phyloP scores from a whole-genome alignment of 768 basidiomycete species.

The Xerocomellus amylosporus region DNA sequence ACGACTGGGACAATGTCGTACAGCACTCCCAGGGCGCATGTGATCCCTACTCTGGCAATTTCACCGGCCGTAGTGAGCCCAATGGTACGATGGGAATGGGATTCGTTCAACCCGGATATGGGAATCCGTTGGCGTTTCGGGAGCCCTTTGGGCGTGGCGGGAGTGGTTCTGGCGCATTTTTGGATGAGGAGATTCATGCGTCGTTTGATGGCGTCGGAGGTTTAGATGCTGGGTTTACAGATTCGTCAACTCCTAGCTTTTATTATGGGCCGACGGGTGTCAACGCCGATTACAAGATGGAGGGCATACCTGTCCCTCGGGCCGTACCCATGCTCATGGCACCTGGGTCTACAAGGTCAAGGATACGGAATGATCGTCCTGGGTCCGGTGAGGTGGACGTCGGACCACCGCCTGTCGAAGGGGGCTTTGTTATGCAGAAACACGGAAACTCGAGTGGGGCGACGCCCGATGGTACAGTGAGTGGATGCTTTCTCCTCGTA shows the following conservation, averaged over 20 bases:
- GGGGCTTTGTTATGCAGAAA: neutral
- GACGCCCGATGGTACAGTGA: slow-evolving; percentile 3
- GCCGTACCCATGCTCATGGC: slow-evolving; percentile 7
- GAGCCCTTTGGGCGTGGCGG: slow-evolving; percentile 3
- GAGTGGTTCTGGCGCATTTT: slow-evolving; percentile 7
- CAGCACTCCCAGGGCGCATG: neutral
- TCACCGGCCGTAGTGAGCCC: neutral
- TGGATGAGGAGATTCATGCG: slow-evolving; percentile 22
- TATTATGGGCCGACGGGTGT: neutral
- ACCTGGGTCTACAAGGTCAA: neutral
- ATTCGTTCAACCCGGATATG: neutral
- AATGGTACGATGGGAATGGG: neutral
- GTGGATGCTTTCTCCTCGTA: neutral
- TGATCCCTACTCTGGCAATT: neutral
- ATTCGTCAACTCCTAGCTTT: neutral
- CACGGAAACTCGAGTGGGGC: neutral
- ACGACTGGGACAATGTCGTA: slow-evolving; percentile 17
- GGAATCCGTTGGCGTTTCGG: neutral
- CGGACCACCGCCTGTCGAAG: neutral
- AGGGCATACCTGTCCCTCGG: slow-evolving; percentile 1
- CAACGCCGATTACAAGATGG: neutral
- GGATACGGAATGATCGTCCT: neutral
- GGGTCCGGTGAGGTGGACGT: slow-evolving; percentile 1
- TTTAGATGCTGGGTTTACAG: neutral
- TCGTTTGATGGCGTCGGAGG: slow-evolving; percentile 9